A percentile compares a stretch with the other conserved stretches of the same genome.
Evolutionary conservation across 2,329 filamentous ascomycete species (phyloP).

Genomic region (Aspergillus aculeatus): DNA sequence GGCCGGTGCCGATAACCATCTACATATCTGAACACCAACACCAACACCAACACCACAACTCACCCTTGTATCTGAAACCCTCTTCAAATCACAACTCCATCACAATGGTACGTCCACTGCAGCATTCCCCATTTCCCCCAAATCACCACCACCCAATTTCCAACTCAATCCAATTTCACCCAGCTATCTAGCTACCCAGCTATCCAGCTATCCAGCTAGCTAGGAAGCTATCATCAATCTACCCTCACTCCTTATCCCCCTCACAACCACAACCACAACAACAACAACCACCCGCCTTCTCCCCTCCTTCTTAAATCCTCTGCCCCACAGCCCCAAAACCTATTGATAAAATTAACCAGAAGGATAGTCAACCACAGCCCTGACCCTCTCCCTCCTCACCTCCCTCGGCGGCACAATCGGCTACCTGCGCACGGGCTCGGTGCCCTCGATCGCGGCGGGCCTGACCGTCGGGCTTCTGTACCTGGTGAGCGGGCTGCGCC

Average conservation of each 20-base stretch:
- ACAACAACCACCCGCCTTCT: no score
- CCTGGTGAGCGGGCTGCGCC: conserved; percentile 75
- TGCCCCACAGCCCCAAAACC: no score
- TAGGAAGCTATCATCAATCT: no score
- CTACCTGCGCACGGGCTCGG: conserved; percentile 77
- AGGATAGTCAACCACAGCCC: conserved; percentile 59
- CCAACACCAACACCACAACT: neutral
- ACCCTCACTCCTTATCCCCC: no score
- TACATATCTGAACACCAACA: neutral
- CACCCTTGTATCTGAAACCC: neutral
- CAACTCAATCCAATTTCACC: no score
- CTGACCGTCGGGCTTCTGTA: conserved; percentile 77
- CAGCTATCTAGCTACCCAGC: no score
- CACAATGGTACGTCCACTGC: conserved; percentile 22
- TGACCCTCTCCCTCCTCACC: conserved; percentile 75
- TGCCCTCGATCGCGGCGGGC: conserved; percentile 84
- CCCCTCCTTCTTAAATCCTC: no score
- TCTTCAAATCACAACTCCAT: neutral
- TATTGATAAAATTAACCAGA: neutral
- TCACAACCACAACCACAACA: neutral
- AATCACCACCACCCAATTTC: no score
- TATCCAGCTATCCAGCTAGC: no score
- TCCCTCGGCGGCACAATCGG: conserved; percentile 84
- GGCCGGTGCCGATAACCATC: no score
- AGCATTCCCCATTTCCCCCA: no score